Evolutionary conservation across 23 red algal species (phyloP), one percentile per base, ranked within the genome.

Genomic region (Gracilariopsis chorda): DNA sequence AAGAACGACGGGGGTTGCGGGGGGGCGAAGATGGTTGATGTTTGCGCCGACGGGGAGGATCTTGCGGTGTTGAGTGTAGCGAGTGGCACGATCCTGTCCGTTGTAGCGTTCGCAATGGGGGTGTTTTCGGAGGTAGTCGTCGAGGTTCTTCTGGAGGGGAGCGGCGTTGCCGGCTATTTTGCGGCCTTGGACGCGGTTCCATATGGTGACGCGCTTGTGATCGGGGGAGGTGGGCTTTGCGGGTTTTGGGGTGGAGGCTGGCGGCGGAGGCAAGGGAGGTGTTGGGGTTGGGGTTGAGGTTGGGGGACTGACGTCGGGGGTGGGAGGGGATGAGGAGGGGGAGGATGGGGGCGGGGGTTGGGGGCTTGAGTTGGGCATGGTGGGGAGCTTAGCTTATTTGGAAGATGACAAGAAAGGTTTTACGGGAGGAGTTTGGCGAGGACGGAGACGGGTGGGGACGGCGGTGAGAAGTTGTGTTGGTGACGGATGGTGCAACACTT

Each of bases 141-240:
- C 85, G 35, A 97, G 86, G 53, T 97, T 97, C 53, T 84, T 84
- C 39, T 51, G 43, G 40, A 91, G 83, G 17, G 95, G 95, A 11
- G 95, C 95, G 32, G 95, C 95, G 53, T 91, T 92, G 41, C 95
- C 95, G 51, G 95, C 95, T 78, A 97, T 97, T 75, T 97, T 97
- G 37, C 95, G 82, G 27, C 88, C 87, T 44, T 97, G 88, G 17
- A 80, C 51, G 55, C 95, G 89, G 84, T 97, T 97, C 95, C 95
- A 97, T 12, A 97, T 97, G 80, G 95, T 90, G 40, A 97, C 82
- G 79, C 90, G 94, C 42, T 88, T 84, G 25, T 86, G 58, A 25
- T 87, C 82, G 82, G 91, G 80, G n/a, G 67, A 35, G 1, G 37
- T 23, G 7, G 5, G 30, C 67, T 69, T 69, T 12, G 28, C 20